A percentile compares a stretch with the other conserved stretches of the same genome.
Conservation (phyloP, 805 yeast genomes). For the Monosporozyma siamensis region DNA sequence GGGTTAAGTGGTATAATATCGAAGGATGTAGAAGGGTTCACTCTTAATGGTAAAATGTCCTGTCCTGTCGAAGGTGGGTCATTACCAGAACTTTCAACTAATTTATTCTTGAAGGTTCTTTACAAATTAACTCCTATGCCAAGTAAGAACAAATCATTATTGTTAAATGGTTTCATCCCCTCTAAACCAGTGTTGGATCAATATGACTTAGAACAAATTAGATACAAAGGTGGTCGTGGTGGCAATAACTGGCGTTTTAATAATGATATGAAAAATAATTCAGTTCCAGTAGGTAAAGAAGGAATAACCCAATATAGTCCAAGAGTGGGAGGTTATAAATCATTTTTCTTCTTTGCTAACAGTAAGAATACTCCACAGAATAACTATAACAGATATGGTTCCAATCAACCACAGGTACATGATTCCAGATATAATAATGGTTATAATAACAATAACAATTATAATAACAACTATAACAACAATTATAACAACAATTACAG, state of each 20-base stretch:
- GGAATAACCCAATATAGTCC: constrained; percentile 38
- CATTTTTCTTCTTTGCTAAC: constrained; percentile 32
- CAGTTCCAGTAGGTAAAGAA: constrained; percentile 40
- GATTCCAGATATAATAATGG: constrained; percentile 9
- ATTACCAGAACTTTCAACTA: constrained; percentile 34
- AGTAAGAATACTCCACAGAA: constrained; percentile 6
- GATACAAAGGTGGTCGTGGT: constrained; percentile 38
- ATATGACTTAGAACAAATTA: constrained; percentile 57
- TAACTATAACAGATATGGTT: constrained; percentile 3
- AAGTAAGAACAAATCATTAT: constrained; percentile 60
- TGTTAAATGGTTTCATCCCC: constrained; percentile 68
- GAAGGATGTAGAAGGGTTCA: constrained; percentile 29
- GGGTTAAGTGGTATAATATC: constrained; percentile 52
- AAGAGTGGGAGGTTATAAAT: constrained; percentile 44
- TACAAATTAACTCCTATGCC: constrained; percentile 44
- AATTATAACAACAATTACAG: constrained; percentile 11
- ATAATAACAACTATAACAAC: constrained; percentile 7
- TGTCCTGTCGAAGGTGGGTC: constrained; percentile 32
- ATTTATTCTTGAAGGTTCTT: constrained; percentile 35
- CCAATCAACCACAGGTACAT: constrained; percentile 6
- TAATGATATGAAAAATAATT: constrained; percentile 33
- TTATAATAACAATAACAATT: constrained; percentile 5
- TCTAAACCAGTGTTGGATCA: constrained; percentile 51
- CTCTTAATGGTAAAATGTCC: constrained; percentile 22
- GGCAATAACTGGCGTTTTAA: constrained; percentile 24